Percentiles rank a stretch among this genome's conserved stretches.
Conservation (phyloP, 495 filamentous ascomycete species). For the Xylaria castorea region DNA sequence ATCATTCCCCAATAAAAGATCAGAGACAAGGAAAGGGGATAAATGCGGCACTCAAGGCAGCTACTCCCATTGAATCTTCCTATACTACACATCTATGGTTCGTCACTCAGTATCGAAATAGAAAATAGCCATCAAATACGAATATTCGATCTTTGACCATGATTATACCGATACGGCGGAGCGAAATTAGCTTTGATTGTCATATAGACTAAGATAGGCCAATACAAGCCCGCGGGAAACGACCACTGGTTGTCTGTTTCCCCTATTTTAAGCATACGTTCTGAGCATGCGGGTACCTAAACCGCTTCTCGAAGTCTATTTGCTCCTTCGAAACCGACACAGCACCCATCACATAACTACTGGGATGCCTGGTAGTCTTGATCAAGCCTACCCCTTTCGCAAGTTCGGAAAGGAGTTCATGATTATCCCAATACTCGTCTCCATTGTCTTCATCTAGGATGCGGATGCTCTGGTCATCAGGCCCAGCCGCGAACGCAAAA, state of each 20-base stretch:
- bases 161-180: no score
- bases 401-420: neutral
- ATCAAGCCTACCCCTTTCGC: neutral
- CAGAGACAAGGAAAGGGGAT: no score
- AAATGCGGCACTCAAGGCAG: no score
- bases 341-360: neutral
- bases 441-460: neutral
- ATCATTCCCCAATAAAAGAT: no score
- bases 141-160: no score
- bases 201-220: no score
- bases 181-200: no score
- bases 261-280: neutral
- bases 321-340: no score
- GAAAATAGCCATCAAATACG: no score
- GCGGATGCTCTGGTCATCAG: neutral
- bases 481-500: neutral
- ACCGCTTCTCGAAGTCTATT: neutral
- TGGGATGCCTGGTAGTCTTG: neutral
- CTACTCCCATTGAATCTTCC: no score
- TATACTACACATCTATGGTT: no score
- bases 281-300: neutral
- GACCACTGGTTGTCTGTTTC: neutral
- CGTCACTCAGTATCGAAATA: no score
- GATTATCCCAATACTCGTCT: neutral
- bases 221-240: neutral